A percentile compares a stretch with the other conserved stretches of the same genome.
These are phyloP conservation scores for Ogataea zsoltii DNA, from an alignment of 805 yeast species.

Conservation along the genomic window DNA sequence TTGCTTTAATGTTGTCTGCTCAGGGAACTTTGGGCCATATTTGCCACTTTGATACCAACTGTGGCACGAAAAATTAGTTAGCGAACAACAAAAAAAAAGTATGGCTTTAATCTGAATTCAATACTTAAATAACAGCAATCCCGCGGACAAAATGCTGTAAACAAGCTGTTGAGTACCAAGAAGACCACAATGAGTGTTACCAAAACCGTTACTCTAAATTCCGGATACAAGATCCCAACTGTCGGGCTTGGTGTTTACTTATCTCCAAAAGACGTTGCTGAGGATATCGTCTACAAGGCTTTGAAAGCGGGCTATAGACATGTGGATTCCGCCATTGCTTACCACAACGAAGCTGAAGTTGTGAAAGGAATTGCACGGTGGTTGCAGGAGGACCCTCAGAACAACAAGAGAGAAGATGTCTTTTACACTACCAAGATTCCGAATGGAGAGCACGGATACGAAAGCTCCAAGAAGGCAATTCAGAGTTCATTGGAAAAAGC, in stretches of 20 bases:
- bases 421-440: conserved; percentile 43
- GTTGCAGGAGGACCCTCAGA: conserved; percentile 26
- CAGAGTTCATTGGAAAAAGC: conserved; percentile 43
- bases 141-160: no score
- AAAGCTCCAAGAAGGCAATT: conserved; percentile 43
- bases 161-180: no score
- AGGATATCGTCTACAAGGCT: conserved; percentile 54
- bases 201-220: conserved; percentile 39
- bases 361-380: conserved; percentile 57
- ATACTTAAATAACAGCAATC: no score
- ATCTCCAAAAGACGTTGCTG: conserved; percentile 40
- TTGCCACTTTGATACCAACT: no score
- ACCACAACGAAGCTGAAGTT: conserved; percentile 62
- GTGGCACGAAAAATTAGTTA: no score
- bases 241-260: conserved; percentile 59
- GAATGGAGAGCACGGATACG: conserved; percentile 35
- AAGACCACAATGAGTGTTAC: no score
- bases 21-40: no score
- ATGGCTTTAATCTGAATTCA: no score
- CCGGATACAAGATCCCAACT: conserved; percentile 55
- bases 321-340: conserved; percentile 67
- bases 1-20: no score
- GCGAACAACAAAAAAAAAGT: no score
- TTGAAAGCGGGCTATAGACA: conserved; percentile 70
- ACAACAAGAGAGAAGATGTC: conserved; percentile 37